These are phyloP conservation scores for Dalechampia spathulata DNA, from an alignment of 441 rosid species.

Conservation along the genomic window DNA sequence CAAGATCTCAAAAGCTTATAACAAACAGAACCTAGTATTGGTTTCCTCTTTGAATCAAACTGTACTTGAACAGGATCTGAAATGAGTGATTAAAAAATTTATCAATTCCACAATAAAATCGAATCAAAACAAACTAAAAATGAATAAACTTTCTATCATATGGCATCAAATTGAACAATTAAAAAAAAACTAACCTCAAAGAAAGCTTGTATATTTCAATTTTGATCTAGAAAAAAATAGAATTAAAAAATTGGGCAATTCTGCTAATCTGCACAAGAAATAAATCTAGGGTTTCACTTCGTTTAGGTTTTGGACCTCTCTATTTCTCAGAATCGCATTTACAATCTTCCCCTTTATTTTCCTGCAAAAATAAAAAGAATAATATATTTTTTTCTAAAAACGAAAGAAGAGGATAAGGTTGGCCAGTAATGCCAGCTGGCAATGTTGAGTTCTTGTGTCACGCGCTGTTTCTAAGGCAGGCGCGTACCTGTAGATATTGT, in stretches of 20 bases:
- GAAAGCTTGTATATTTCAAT: slow-evolving; percentile 12
- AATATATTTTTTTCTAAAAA: too few relatives aligned
- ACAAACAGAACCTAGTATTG: slow-evolving; percentile 14
- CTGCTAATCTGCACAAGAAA: slow-evolving; percentile 11
- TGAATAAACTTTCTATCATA: too few relatives aligned
- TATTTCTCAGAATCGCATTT: slow-evolving; percentile 22
- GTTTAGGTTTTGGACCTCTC: slow-evolving; percentile 18
- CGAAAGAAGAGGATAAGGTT: slow-evolving; percentile 61
- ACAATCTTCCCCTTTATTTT: slow-evolving; percentile 4
- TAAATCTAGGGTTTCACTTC: slow-evolving; percentile 44
- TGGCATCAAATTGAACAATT: neutral
- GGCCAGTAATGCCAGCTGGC: slow-evolving; percentile 73
- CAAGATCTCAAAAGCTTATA: too few relatives aligned
- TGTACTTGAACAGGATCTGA: slow-evolving; percentile 35
- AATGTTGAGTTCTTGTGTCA: slow-evolving; percentile 21
- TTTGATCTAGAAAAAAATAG: slow-evolving; percentile 24
- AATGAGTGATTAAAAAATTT: slow-evolving; percentile 14
- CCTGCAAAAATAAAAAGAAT: neutral
- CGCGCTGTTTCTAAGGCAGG: slow-evolving; percentile 28
- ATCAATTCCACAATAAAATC: slow-evolving; percentile 3
- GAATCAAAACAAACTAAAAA: slow-evolving; percentile 1
- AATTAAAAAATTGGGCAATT: neutral
- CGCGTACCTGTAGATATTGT: neutral
- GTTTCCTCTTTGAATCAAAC: slow-evolving; percentile 10
- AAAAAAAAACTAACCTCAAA: slow-evolving; percentile 22